These are phyloP conservation scores for Eutypa lata DNA, from an alignment of 2,329 filamentous ascomycete genomes.

Conservation along the genomic window DNA sequence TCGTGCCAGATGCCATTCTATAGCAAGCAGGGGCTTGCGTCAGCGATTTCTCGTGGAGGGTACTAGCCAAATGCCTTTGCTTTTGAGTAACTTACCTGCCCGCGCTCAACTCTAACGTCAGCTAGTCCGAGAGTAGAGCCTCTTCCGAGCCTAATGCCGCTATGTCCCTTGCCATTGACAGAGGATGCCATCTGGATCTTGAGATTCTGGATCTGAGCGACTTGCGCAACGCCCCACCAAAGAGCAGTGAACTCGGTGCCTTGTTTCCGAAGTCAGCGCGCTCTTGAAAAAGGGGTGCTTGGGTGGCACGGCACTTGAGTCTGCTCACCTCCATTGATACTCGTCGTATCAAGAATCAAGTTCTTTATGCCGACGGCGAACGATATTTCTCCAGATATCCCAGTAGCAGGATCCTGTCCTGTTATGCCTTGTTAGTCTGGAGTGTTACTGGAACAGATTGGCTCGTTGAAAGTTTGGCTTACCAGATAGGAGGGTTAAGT, in stretches of 20 bases:
- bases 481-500: conserved; percentile 32
- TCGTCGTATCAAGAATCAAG: conserved; percentile 39
- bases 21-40: too few species aligned
- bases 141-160: conserved; percentile 36
- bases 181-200: conserved; percentile 38
- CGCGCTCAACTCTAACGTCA: conserved; percentile 38
- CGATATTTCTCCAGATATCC: conserved; percentile 33
- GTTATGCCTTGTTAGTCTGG: conserved; percentile 9
- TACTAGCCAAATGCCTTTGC: too few species aligned
- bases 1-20: conserved; percentile 40
- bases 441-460: neutral
- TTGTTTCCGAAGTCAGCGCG: conserved; percentile 9
- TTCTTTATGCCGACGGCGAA: conserved; percentile 44
- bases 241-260: conserved; percentile 36
- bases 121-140: conserved; percentile 40
- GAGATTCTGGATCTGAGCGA: conserved; percentile 39
- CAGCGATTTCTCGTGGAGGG: too few species aligned
- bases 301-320: too few species aligned
- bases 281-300: neutral
- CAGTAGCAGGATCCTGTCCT: conserved; percentile 34
- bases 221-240: conserved; percentile 44
- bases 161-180: conserved; percentile 34
- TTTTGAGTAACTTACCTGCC: conserved; percentile 26
- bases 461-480: neutral
- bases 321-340: conserved; percentile 28